These are phyloP conservation scores for Cetradonia linearis DNA, from an alignment of 495 filamentous ascomycete genomes.

Conservation along the genomic window DNA sequence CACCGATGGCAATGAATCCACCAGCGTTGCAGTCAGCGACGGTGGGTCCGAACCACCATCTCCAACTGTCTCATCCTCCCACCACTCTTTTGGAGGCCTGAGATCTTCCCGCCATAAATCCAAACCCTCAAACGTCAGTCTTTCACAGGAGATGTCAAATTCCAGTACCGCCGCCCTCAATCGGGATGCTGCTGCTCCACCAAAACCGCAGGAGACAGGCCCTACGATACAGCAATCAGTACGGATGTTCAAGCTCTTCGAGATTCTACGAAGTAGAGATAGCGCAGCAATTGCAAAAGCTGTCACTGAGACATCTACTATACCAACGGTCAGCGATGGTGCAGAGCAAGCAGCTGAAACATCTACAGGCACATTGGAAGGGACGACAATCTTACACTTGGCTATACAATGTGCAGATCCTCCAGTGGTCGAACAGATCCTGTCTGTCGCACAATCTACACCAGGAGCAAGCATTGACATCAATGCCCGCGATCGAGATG, in stretches of 20 bases:
- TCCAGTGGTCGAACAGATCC: slow-evolving; percentile 89
- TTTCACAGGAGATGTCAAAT: slow-evolving; percentile 24
- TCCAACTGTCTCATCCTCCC: slow-evolving; percentile 28
- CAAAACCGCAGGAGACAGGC: slow-evolving; percentile 30
- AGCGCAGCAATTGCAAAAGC: slow-evolving; percentile 82
- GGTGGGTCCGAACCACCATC: slow-evolving; percentile 28
- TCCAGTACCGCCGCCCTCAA: slow-evolving; percentile 30
- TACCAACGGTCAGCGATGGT: slow-evolving; percentile 33
- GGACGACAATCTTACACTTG: slow-evolving; percentile 81
- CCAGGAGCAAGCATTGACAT: slow-evolving; percentile 55
- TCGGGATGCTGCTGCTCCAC: slow-evolving; percentile 30
- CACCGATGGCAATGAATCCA: slow-evolving; percentile 22
- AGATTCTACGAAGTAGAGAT: slow-evolving; percentile 81
- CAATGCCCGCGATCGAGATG: slow-evolving; percentile 83
- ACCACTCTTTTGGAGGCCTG: slow-evolving; percentile 16
- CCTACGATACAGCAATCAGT: slow-evolving; percentile 86
- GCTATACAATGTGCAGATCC: slow-evolving; percentile 95
- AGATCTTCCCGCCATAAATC: slow-evolving; percentile 24
- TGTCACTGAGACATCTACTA: slow-evolving; percentile 52
- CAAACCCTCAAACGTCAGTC: slow-evolving; percentile 11
- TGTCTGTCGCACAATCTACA: slow-evolving; percentile 55
- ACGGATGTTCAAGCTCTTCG: slow-evolving; percentile 84
- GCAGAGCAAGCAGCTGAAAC: slow-evolving; percentile 36
- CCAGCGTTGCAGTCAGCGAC: slow-evolving; percentile 20
- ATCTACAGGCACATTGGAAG: slow-evolving; percentile 43